Evolutionary conservation across 208 protist genomes (phyloP).

Genomic region (Crithidia bombi): DNA sequence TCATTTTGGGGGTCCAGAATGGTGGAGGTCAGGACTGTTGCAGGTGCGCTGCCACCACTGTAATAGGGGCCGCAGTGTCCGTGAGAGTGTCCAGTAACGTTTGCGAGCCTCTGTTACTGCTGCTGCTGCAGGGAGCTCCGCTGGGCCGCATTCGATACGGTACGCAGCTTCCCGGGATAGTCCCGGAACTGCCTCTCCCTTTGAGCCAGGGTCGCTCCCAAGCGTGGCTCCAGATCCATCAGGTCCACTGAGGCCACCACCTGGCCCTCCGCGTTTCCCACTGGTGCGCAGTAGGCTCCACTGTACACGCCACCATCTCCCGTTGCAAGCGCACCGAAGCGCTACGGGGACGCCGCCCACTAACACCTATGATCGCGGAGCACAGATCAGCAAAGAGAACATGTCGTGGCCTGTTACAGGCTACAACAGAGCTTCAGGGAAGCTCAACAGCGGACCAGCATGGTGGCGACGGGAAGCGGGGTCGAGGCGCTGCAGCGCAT

Average conservation of each 20-base stretch:
- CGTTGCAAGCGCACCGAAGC: background rate
- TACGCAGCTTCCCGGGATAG: background rate
- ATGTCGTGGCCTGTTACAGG: background rate
- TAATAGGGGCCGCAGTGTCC: background rate
- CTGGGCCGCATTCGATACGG: background rate
- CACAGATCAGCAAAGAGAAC: no score
- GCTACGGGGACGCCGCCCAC: background rate
- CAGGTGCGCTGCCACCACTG: background rate
- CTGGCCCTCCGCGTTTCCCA: background rate
- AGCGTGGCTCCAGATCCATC: background rate
- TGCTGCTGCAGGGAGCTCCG: conserved; percentile 1
- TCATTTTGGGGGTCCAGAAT: background rate
- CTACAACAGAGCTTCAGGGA: background rate
- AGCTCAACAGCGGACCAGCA: background rate
- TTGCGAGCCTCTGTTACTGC: background rate
- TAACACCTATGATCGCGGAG: no score
- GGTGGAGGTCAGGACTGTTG: background rate
- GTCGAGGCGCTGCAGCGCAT: background rate
- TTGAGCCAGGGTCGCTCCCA: background rate
- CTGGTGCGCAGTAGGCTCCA: background rate
- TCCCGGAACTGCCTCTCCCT: background rate
- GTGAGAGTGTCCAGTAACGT: background rate
- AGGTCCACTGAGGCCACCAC: background rate
- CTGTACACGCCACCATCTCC: background rate
- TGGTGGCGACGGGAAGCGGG: background rate